A percentile compares a stretch with the other conserved stretches of the same genome.
Evolutionary conservation across 768 basidiomycete genomes (phyloP).

Genomic region (Lentinula detonsa): DNA sequence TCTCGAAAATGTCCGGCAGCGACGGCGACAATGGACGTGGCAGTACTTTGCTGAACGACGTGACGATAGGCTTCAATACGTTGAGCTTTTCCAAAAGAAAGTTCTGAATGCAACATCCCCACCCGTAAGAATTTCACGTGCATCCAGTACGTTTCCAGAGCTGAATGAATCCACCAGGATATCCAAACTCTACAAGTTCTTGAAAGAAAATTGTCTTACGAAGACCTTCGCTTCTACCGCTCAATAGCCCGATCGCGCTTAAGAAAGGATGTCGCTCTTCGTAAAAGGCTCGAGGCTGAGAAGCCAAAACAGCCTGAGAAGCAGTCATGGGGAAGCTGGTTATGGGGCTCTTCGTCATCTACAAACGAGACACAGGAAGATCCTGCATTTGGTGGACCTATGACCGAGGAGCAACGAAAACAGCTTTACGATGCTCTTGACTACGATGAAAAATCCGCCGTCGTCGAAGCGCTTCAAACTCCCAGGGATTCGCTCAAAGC

Average conservation of each 20-base stretch:
- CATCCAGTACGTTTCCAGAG: background rate
- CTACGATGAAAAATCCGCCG: constrained; percentile 81
- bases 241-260: constrained; percentile 88
- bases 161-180: constrained; percentile 35
- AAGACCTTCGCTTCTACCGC: constrained; percentile 95
- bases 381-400: constrained; percentile 51
- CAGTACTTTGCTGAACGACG: constrained; percentile 81
- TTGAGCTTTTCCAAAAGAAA: constrained; percentile 79
- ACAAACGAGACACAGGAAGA: constrained; percentile 38
- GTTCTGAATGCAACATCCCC: constrained; percentile 45
- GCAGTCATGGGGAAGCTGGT: constrained; percentile 67
- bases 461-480: constrained; percentile 61
- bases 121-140: constrained; percentile 34
- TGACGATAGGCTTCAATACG: constrained; percentile 81
- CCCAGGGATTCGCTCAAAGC: constrained; percentile 78
- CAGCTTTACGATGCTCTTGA: constrained; percentile 88
- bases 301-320: constrained; percentile 43
- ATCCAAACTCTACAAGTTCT: constrained; percentile 48
- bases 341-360: constrained; percentile 61
- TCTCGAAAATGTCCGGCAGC: constrained; percentile 75
- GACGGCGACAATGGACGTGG: constrained; percentile 88
- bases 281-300: constrained; percentile 65
- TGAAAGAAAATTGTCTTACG: constrained; percentile 83
- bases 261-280: constrained; percentile 75
- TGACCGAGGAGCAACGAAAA: constrained; percentile 88